These are phyloP conservation scores for Anethum foeniculum DNA, from an alignment of 140 eudicot genomes.

Conservation along the genomic window DNA sequence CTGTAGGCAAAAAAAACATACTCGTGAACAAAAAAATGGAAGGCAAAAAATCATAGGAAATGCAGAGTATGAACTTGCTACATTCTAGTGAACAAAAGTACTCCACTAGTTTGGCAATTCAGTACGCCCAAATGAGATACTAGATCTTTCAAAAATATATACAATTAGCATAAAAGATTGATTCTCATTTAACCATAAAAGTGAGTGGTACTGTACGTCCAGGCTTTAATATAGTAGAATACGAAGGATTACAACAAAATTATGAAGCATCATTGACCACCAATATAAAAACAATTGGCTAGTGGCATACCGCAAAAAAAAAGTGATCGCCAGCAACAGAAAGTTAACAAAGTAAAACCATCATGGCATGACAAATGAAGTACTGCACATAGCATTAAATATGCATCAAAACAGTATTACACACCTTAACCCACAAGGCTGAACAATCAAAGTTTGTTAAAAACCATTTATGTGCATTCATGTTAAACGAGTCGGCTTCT, in stretches of 20 bases:
- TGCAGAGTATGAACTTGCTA: not conserved
- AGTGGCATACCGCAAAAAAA: not conserved
- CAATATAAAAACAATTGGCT: not conserved
- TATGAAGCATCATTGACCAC: not conserved
- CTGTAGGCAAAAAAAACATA: slow-evolving; percentile 33
- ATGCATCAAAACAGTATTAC: slow-evolving; percentile 4
- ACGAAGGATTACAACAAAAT: not conserved
- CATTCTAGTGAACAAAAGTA: not conserved
- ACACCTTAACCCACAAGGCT: slow-evolving; percentile 92
- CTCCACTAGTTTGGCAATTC: not conserved
- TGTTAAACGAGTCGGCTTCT: slow-evolving; percentile 89
- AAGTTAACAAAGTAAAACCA: not conserved
- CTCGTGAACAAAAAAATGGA: not conserved
- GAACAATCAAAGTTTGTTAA: slow-evolving; percentile 94
- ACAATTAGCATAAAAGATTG: not conserved
- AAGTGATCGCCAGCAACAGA: not conserved
- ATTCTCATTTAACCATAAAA: not conserved
- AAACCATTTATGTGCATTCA: slow-evolving; percentile 96
- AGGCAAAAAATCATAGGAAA: not conserved
- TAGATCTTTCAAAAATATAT: not conserved
- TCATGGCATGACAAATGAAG: not conserved
- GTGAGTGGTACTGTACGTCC: not conserved
- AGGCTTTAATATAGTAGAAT: not conserved
- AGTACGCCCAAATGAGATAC: not conserved
- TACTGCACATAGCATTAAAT: not conserved